Conservation (phyloP, 345 rosid species). For the Cardamine occulta region DNA sequence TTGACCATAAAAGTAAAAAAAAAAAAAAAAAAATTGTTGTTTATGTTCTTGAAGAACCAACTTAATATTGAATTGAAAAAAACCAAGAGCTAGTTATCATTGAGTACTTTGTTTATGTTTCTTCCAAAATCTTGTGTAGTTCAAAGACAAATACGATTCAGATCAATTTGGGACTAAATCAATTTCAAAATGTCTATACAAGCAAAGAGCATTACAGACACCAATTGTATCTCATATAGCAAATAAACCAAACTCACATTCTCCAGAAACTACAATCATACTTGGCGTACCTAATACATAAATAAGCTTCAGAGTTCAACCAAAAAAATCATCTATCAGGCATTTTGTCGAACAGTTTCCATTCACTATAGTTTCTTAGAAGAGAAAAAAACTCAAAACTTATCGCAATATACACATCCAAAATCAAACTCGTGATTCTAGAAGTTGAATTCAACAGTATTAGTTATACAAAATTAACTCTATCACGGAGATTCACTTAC, state of each 20-base stretch:
- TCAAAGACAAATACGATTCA: background rate
- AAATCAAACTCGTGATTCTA: background rate
- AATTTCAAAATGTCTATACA: background rate
- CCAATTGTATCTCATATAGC: background rate
- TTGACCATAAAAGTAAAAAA: background rate
- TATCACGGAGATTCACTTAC: background rate
- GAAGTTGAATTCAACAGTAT: background rate
- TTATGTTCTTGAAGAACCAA: no score
- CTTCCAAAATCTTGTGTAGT: background rate
- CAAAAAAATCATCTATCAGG: background rate
- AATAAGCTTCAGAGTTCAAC: background rate
- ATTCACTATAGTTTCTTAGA: background rate
- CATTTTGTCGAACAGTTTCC: conserved; percentile 21
- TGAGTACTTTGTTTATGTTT: no score
- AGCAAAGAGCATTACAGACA: background rate
- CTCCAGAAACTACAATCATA: background rate
- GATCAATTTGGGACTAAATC: background rate
- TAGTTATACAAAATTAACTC: background rate
- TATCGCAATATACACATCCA: background rate
- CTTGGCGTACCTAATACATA: background rate
- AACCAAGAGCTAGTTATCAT: no score
- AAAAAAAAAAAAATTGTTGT: background rate
- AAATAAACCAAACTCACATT: background rate
- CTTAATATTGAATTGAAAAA: no score
- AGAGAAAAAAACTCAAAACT: background rate